Percentiles rank a stretch among this genome's conserved stretches.
phyloP scores from a whole-genome alignment of 352 stramenopile species.

The Phytophthora palmivora region DNA sequence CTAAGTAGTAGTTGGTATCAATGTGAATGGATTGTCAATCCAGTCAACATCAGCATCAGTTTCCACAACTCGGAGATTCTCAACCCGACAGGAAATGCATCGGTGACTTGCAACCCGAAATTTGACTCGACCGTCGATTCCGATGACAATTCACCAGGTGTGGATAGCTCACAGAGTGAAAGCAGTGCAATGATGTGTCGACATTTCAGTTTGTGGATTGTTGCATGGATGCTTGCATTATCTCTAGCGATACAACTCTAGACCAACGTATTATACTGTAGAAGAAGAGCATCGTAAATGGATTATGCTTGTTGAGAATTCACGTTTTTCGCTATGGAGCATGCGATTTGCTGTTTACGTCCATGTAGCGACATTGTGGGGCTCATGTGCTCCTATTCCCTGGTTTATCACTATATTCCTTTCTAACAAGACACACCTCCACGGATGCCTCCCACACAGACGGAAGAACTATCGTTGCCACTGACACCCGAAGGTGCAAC shows the following conservation, averaged over 20 bases:
- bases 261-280: too few relatives aligned
- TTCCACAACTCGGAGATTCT: constrained; percentile 19
- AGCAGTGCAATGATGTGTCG: not conserved
- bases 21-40: constrained; percentile 23
- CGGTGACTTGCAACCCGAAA: constrained; percentile 1
- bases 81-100: constrained; percentile 9
- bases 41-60: constrained; percentile 17
- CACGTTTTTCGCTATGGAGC: too few relatives aligned
- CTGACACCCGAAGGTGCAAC: not conserved
- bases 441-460: constrained; percentile 21
- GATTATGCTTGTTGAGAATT: too few relatives aligned
- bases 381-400: not conserved
- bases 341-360: constrained; percentile 27
- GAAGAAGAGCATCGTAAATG: too few relatives aligned
- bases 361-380: constrained; percentile 3
- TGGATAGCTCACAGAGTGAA: constrained; percentile 3
- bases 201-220: not conserved
- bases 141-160: constrained; percentile 1
- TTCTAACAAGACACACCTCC: not conserved
- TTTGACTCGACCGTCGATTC: constrained; percentile 23
- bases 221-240: not conserved
- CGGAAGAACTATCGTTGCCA: constrained; percentile 8
- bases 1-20: constrained; percentile 1
- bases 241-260: not conserved
- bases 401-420: constrained; percentile 5